These are phyloP conservation scores for Eimeria zaria DNA, from an alignment of 169 alveolate genomes.

Conservation along the genomic window DNA sequence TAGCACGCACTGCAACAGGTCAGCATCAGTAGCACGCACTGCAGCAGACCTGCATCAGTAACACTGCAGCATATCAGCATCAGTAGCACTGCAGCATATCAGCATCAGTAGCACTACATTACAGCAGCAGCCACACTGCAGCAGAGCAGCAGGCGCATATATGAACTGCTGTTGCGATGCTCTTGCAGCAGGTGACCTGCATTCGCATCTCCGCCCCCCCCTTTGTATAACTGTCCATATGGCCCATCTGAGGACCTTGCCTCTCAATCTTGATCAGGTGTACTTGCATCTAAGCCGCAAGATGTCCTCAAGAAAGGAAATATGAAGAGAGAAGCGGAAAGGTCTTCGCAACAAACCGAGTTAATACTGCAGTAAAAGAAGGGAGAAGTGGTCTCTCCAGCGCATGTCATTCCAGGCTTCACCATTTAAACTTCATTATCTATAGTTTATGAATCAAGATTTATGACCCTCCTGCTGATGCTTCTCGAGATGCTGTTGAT, in stretches of 20 bases:
- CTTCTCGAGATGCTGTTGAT: not conserved
- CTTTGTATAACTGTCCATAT: not conserved
- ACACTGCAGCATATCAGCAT: not conserved
- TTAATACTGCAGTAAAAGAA: not conserved
- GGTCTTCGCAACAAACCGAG: not conserved
- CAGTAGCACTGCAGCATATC: not conserved
- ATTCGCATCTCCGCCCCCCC: not conserved
- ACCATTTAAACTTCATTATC: not conserved
- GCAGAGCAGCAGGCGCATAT: not conserved
- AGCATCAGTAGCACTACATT: not conserved
- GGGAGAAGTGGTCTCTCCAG: not conserved
- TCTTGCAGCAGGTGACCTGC: constrained; percentile 5
- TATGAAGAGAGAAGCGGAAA: not conserved
- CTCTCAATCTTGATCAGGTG: not conserved
- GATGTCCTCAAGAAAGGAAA: not conserved
- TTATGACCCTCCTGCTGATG: not conserved
- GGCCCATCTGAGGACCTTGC: not conserved
- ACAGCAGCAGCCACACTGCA: not conserved
- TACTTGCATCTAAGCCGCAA: not conserved
- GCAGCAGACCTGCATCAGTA: not conserved
- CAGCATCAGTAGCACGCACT: not conserved
- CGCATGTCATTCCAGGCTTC: not conserved
- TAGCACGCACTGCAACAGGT: not conserved
- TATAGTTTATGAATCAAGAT: not conserved
- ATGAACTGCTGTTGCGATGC: not conserved